phyloP scores from a whole-genome alignment of 495 filamentous ascomycete species.

The Neurospora sp. region DNA sequence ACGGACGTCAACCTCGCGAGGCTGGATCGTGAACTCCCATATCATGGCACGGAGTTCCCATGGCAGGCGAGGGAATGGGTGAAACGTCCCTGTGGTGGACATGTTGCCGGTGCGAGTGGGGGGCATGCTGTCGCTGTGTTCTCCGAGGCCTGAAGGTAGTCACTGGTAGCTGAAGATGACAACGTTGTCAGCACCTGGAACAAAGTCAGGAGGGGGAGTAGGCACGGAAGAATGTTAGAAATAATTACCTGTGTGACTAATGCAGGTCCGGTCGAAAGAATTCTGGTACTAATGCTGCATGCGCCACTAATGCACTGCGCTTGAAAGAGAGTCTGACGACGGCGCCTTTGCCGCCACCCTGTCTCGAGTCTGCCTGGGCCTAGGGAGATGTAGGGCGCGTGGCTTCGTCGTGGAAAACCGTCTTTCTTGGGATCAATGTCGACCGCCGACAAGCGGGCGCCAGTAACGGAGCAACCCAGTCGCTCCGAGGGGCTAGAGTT shows the following conservation, averaged over 20 bases:
- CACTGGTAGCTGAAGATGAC: neutral
- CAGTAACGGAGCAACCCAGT: neutral
- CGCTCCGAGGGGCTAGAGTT: neutral
- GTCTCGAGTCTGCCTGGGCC: neutral
- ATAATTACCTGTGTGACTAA: neutral
- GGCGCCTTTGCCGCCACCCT: too few relatives aligned
- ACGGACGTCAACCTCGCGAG: neutral
- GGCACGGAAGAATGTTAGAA: neutral
- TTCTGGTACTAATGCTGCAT: neutral
- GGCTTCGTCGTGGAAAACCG: neutral
- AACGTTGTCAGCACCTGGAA: neutral
- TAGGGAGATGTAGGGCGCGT: neutral
- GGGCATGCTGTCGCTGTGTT: neutral
- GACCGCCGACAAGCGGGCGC: neutral
- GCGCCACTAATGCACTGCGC: neutral
- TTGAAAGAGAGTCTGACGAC: neutral
- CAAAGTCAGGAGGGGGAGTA: neutral
- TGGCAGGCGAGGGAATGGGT: neutral
- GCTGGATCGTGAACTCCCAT: neutral
- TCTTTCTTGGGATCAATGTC: neutral
- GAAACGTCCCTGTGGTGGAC: neutral
- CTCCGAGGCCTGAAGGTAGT: neutral
- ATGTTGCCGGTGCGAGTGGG: neutral
- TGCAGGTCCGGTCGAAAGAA: neutral
- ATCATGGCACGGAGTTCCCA: neutral